Evolutionary conservation across 1,139 yeast genomes (phyloP).

Genomic region (Taphrina flavorubra): DNA sequence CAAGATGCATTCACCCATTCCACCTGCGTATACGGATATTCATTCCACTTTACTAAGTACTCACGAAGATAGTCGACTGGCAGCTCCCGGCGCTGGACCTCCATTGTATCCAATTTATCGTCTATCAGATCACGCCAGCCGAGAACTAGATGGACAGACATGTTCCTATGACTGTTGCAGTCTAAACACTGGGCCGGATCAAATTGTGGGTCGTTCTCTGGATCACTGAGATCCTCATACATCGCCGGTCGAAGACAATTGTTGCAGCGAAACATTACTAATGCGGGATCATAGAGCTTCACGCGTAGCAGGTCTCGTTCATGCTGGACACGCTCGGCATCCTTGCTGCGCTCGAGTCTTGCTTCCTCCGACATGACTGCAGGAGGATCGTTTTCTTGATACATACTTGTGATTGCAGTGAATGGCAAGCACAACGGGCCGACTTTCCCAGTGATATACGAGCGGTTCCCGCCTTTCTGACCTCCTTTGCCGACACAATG

Average conservation of each 20-base stretch:
- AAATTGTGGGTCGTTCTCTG: conserved; percentile 25
- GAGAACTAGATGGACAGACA: conserved; percentile 26
- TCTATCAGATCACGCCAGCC: conserved; percentile 32
- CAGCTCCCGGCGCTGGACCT: conserved; percentile 15
- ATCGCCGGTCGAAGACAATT: conserved; percentile 36
- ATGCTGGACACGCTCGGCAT: conserved; percentile 23
- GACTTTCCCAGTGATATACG: conserved; percentile 41
- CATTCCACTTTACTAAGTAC: conserved; percentile 45
- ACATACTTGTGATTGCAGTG: neutral
- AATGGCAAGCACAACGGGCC: conserved; percentile 42
- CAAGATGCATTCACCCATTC: conserved; percentile 46
- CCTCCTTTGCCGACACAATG: conserved; percentile 41
- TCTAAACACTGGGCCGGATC: conserved; percentile 35
- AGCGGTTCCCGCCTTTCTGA: conserved; percentile 38
- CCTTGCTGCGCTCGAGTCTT: conserved; percentile 1
- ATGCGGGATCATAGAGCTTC: conserved; percentile 11
- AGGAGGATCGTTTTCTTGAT: conserved; percentile 1
- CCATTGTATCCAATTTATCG: conserved; percentile 27
- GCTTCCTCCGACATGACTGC: conserved; percentile 7
- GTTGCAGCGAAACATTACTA: conserved; percentile 35
- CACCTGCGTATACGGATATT: conserved; percentile 43
- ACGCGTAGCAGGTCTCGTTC: conserved; percentile 17
- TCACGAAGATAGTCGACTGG: conserved; percentile 39
- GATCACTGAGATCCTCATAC: conserved; percentile 31
- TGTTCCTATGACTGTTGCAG: conserved; percentile 22